phyloP scores from a whole-genome alignment of 2,329 filamentous ascomycete species.

The Phyllosticta citriasiana region DNA sequence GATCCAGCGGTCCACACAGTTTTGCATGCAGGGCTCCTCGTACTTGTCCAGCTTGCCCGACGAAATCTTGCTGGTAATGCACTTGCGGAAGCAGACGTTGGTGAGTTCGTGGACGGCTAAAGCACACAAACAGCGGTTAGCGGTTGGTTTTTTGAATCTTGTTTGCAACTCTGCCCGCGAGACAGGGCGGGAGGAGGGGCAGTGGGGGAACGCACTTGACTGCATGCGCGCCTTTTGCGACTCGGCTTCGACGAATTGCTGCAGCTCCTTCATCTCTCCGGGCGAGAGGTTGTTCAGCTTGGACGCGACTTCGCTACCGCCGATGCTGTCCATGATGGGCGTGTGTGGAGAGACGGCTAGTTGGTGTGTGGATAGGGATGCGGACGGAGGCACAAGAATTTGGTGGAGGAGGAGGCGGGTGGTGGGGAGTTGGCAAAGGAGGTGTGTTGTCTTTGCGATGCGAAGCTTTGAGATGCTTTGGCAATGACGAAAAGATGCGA shows the following conservation, averaged over 20 bases:
- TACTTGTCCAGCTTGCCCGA: slow-evolving; percentile 60
- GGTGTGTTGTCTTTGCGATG: background rate
- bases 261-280: slow-evolving; percentile 77
- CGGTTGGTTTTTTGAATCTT: slow-evolving; percentile 14
- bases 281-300: slow-evolving; percentile 69
- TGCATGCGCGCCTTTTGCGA: slow-evolving; percentile 69
- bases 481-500: background rate
- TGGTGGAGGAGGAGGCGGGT: background rate
- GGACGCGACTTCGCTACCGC: slow-evolving; percentile 29
- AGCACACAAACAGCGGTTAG: slow-evolving; percentile 14
- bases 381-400: background rate
- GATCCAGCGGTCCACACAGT: slow-evolving; percentile 90
- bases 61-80: slow-evolving; percentile 62
- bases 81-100: slow-evolving; percentile 91
- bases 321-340: background rate
- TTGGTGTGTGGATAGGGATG: background rate
- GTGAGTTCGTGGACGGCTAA: slow-evolving; percentile 56
- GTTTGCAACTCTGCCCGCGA: background rate
- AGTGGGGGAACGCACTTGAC: slow-evolving; percentile 24
- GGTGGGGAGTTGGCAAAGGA: background rate
- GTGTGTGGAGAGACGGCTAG: background rate
- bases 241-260: slow-evolving; percentile 76
- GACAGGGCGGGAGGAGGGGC: background rate
- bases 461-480: background rate
- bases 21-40: slow-evolving; percentile 77